Conservation (phyloP, 129 eudicot genomes). For the Cynara cardunculus region DNA sequence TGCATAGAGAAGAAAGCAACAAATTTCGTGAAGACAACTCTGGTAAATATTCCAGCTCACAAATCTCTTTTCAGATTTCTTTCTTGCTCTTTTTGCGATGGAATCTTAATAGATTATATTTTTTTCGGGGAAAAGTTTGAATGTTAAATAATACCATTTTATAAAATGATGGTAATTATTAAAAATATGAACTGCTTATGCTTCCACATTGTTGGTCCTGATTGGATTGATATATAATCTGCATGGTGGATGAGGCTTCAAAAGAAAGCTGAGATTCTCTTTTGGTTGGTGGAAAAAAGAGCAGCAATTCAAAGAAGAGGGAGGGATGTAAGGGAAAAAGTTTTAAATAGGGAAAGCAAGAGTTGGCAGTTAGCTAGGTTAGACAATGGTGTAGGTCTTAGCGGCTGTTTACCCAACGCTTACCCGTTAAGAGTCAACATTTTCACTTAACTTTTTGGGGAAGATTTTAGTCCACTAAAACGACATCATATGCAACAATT, state of each 20-base stretch:
- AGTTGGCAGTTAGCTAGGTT: no score
- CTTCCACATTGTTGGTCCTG: neutral
- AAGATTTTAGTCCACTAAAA: no score
- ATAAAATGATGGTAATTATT: neutral
- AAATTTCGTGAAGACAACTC: slow-evolving; percentile 34
- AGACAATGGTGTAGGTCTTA: no score
- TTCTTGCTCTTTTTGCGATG: neutral
- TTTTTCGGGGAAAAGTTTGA: neutral
- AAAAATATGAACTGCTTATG: neutral
- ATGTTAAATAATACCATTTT: neutral
- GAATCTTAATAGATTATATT: neutral
- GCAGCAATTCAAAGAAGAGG: no score
- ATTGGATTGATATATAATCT: neutral
- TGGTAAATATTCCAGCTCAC: slow-evolving; percentile 28
- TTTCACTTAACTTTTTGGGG: no score
- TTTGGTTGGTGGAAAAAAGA: no score
- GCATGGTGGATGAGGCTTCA: neutral
- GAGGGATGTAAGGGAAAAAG: no score
- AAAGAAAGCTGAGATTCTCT: no score
- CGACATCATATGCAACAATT: no score
- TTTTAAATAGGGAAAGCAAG: neutral
- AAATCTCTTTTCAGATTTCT: neutral
- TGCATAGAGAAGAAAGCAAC: slow-evolving; percentile 40
- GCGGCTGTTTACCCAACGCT: no score
- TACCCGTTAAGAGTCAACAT: no score